Evolutionary conservation across 306 rosid species (phyloP).

Genomic region (Bauhinia variegata): DNA sequence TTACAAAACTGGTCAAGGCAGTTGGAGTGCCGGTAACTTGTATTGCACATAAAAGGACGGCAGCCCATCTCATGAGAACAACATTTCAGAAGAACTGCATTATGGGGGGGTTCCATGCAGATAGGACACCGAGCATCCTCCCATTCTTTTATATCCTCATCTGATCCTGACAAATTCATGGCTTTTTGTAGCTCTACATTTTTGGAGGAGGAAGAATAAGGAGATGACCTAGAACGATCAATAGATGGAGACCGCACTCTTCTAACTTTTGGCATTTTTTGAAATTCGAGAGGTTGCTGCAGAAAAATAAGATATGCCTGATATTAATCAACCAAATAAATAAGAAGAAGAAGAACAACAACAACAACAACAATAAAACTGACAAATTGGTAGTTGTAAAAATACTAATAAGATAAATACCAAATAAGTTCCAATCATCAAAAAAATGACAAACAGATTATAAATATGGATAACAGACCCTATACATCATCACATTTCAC

Average conservation of each 20-base stretch:
- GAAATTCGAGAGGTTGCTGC: conserved; percentile 30
- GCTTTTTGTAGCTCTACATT: conserved; percentile 39
- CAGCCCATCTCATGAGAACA: conserved; percentile 77
- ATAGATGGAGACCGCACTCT: conserved; percentile 53
- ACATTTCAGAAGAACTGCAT: conserved; percentile 73
- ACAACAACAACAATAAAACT: too few species aligned
- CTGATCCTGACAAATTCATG: conserved; percentile 43
- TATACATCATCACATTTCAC: neutral
- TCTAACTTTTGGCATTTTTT: conserved; percentile 72
- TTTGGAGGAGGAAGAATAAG: conserved; percentile 53
- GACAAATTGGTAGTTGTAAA: too few species aligned
- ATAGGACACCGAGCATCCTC: conserved; percentile 77
- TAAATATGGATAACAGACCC: neutral
- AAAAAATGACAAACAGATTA: neutral
- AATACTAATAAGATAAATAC: neutral
- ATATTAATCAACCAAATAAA: too few species aligned
- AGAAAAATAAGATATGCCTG: conserved; percentile 18
- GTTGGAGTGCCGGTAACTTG: conserved; percentile 82
- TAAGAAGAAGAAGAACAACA: too few species aligned
- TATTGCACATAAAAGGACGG: conserved; percentile 81
- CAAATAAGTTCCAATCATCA: conserved; percentile 1
- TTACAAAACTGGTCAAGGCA: conserved; percentile 86
- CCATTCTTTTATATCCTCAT: conserved; percentile 61
- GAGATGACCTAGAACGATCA: conserved; percentile 50
- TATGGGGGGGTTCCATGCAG: conserved; percentile 87